These are phyloP conservation scores for Penicillium odoratum DNA, from an alignment of 495 filamentous ascomycete genomes.

Conservation along the genomic window DNA sequence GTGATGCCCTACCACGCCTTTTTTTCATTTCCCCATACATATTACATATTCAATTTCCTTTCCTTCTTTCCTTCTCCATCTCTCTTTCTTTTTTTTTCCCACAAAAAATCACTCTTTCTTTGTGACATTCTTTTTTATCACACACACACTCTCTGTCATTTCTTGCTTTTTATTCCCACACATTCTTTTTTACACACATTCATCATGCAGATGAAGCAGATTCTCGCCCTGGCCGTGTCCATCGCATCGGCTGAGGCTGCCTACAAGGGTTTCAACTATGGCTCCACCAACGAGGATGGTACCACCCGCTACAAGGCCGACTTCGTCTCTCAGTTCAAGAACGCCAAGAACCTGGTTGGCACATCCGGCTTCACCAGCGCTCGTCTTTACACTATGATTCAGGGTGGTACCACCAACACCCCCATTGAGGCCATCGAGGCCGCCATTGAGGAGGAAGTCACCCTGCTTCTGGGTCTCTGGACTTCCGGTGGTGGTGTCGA, in stretches of 20 bases:
- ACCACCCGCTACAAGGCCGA: constrained; percentile 61
- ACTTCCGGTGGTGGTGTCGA: constrained; percentile 67
- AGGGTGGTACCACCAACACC: constrained; percentile 58
- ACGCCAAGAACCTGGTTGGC: constrained; percentile 66
- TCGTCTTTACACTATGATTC: constrained; percentile 64
- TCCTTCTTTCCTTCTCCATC: constrained; percentile 8
- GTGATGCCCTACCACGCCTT: not conserved
- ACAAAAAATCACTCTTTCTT: constrained; percentile 9
- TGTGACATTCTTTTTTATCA: constrained; percentile 11
- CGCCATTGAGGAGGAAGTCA: constrained; percentile 70
- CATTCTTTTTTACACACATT: constrained; percentile 8
- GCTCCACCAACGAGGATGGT: constrained; percentile 61
- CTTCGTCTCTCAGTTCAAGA: constrained; percentile 69
- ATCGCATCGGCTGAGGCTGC: constrained; percentile 47
- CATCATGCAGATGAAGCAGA: constrained; percentile 39
- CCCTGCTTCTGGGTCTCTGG: constrained; percentile 78
- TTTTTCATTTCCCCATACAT: constrained; percentile 9
- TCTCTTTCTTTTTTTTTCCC: constrained; percentile 11
- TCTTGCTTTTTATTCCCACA: constrained; percentile 6
- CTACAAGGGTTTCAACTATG: constrained; percentile 83
- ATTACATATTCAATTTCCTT: constrained; percentile 4
- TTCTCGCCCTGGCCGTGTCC: constrained; percentile 47
- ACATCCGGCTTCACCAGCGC: constrained; percentile 76
- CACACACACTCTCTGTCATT: constrained; percentile 9
- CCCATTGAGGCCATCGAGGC: constrained; percentile 72